These are phyloP conservation scores for Bullera alba DNA, from an alignment of 768 basidiomycete genomes.

Conservation along the genomic window DNA sequence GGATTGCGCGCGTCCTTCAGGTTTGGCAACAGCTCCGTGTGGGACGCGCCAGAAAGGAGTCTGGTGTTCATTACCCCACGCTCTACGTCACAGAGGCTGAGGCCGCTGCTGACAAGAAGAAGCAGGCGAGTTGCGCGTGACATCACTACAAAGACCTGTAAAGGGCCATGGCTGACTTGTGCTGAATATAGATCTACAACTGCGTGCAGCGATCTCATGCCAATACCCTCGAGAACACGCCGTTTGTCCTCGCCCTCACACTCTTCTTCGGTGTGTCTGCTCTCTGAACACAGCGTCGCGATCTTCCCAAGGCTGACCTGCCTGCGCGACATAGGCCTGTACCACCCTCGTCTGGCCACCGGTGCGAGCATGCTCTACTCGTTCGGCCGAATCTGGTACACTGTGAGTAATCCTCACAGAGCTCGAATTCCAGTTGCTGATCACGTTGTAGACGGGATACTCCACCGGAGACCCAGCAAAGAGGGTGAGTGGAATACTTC, in stretches of 20 bases:
- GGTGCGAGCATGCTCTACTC: conserved; percentile 1
- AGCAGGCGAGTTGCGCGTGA: conserved; percentile 10
- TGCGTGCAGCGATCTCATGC: conserved; percentile 32
- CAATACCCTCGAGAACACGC: conserved; percentile 33
- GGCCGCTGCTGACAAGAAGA: conserved; percentile 31
- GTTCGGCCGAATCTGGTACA: conserved; percentile 7
- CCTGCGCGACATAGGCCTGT: background rate
- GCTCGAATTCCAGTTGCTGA: background rate
- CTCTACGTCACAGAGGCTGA: conserved; percentile 32
- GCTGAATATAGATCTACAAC: conserved; percentile 16
- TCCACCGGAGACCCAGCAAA: conserved; percentile 4
- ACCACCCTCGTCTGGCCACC: conserved; percentile 1
- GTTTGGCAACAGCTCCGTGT: conserved; percentile 21
- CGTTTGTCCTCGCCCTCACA: conserved; percentile 18
- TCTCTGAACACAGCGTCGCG: background rate
- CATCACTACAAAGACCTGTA: background rate
- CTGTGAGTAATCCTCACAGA: conserved; percentile 2
- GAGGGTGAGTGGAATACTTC: background rate
- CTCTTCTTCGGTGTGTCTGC: conserved; percentile 24
- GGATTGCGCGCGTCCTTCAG: conserved; percentile 5
- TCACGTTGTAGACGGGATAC: conserved; percentile 4
- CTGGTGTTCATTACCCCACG: conserved; percentile 32
- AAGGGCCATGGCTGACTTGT: background rate
- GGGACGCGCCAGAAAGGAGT: conserved; percentile 17
- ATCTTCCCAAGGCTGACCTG: background rate